Conservation (phyloP, 2,329 filamentous ascomycete species). For the Hyphodiscus sp. region DNA sequence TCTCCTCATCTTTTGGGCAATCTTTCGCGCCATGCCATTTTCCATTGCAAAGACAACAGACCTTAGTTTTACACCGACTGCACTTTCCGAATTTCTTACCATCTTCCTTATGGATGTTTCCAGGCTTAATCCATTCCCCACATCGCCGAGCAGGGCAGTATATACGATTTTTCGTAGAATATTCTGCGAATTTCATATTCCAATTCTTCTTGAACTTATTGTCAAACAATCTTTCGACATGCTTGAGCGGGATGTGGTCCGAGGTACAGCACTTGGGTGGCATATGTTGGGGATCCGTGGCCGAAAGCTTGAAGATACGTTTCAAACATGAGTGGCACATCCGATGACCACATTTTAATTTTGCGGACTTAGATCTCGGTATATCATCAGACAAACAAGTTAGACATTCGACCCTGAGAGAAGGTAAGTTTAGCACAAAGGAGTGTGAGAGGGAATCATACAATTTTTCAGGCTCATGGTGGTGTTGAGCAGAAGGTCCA, state of each 20-base stretch:
- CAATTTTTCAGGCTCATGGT: slow-evolving; percentile 25
- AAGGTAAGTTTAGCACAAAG: slow-evolving; percentile 14
- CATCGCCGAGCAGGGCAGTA: slow-evolving; percentile 72
- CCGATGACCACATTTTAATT: slow-evolving; percentile 70
- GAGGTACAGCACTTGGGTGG: slow-evolving; percentile 74
- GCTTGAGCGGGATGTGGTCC: slow-evolving; percentile 66
- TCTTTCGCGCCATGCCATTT: slow-evolving; percentile 65
- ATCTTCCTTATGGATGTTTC: slow-evolving; percentile 54
- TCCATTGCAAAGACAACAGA: slow-evolving; percentile 67
- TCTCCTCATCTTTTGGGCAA: slow-evolving; percentile 67
- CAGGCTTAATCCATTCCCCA: slow-evolving; percentile 73
- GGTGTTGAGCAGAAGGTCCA: slow-evolving; percentile 10
- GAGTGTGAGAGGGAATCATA: slow-evolving; percentile 8
- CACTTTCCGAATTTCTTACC: slow-evolving; percentile 65
- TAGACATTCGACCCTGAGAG: slow-evolving; percentile 59
- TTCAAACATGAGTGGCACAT: slow-evolving; percentile 77
- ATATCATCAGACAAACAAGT: slow-evolving; percentile 64
- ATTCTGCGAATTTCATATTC: slow-evolving; percentile 77
- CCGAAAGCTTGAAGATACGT: slow-evolving; percentile 66
- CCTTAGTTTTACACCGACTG: slow-evolving; percentile 62
- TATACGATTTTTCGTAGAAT: slow-evolving; percentile 64
- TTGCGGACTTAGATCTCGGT: slow-evolving; percentile 55
- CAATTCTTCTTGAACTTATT: slow-evolving; percentile 68
- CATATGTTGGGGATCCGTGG: slow-evolving; percentile 75
- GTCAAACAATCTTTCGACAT: slow-evolving; percentile 72